Conservation (phyloP, 768 basidiomycete genomes). For the Leccinum sublutescens region DNA sequence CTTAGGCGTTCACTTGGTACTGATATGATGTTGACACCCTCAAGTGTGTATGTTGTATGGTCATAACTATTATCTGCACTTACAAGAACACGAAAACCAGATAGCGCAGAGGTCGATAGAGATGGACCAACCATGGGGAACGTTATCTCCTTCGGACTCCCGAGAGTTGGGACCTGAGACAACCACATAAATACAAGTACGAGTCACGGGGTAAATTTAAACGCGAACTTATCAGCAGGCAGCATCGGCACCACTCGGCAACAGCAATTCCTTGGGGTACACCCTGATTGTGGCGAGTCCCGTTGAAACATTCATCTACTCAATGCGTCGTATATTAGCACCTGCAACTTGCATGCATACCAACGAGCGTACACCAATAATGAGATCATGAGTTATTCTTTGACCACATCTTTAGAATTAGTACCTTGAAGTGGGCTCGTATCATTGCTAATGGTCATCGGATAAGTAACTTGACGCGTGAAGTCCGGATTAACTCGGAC, state of each 20-base stretch:
- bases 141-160: neutral
- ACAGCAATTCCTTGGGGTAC: neutral
- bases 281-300: neutral
- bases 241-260: neutral
- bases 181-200: neutral
- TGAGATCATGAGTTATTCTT: neutral
- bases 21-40: neutral
- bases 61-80: neutral
- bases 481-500: neutral
- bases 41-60: neutral
- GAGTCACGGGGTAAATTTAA: conserved; percentile 1
- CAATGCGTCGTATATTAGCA: neutral
- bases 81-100: neutral
- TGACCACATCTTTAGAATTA: neutral
- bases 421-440: neutral
- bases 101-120: neutral
- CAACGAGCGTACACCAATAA: neutral
- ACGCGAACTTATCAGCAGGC: neutral
- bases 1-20: neutral
- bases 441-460: neutral
- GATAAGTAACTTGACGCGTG: neutral
- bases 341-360: neutral
- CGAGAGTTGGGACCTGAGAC: neutral
- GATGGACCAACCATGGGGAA: neutral
- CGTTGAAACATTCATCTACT: neutral